These are phyloP conservation scores for Symbiodinium pilosum DNA, from an alignment of 73 alveolate genomes.

Conservation along the genomic window DNA sequence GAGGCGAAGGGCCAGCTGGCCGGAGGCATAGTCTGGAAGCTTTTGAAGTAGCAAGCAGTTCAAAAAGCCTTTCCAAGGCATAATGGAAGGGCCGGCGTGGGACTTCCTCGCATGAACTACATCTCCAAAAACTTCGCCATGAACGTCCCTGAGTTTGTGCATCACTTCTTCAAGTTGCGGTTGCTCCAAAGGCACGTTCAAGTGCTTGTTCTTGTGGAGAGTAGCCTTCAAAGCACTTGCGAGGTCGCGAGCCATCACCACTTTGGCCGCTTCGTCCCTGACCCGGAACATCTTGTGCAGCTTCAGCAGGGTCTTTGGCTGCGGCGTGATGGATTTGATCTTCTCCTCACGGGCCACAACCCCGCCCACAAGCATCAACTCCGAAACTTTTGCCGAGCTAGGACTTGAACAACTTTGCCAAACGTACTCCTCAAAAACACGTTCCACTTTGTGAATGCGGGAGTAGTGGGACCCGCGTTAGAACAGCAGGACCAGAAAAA, in stretches of 20 bases:
- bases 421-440: too few relatives aligned
- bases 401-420: too few relatives aligned
- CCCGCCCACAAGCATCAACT: too few relatives aligned
- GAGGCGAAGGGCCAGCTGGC: constrained; percentile 19
- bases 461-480: too few relatives aligned
- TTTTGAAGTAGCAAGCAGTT: constrained; percentile 14
- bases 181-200: neutral
- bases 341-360: too few relatives aligned
- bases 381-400: too few relatives aligned
- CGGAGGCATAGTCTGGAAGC: constrained; percentile 4
- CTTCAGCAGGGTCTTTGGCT: neutral
- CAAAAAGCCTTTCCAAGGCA: constrained; percentile 48
- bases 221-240: neutral
- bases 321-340: neutral
- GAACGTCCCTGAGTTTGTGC: neutral
- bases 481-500: too few relatives aligned
- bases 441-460: too few relatives aligned
- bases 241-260: constrained; percentile 24
- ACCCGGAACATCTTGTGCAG: constrained; percentile 59
- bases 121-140: neutral
- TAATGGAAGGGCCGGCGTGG: neutral
- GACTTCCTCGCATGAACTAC: neutral
- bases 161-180: neutral
- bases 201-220: neutral
- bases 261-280: constrained; percentile 12